Conservation (phyloP, 495 filamentous ascomycete genomes). For the Podospora appendiculata region DNA sequence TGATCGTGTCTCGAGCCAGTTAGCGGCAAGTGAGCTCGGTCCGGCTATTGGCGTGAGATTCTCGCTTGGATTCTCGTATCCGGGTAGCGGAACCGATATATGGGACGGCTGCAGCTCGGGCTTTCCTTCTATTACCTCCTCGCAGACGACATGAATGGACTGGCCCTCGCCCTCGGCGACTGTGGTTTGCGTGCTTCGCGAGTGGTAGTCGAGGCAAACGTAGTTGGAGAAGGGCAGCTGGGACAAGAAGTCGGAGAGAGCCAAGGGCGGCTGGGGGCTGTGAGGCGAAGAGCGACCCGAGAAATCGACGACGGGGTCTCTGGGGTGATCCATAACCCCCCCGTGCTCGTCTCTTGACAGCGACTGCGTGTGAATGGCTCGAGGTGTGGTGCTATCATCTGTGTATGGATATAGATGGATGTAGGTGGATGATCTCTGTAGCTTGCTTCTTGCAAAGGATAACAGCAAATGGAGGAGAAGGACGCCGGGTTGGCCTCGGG, state of each 20-base stretch:
- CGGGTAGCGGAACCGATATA: background rate
- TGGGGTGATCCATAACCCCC: background rate
- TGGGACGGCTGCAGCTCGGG: background rate
- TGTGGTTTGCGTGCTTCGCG: background rate
- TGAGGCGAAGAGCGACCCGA: background rate
- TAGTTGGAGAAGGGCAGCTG: background rate
- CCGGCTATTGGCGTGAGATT: background rate
- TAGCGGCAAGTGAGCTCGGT: background rate
- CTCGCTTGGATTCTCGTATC: background rate
- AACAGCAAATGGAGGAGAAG: too few relatives aligned
- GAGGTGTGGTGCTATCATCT: background rate
- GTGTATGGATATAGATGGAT: too few relatives aligned
- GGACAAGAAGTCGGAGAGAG: constrained; percentile 1
- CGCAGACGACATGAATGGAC: background rate
- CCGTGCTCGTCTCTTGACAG: background rate
- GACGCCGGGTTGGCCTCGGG: too few relatives aligned
- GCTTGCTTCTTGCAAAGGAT: too few relatives aligned
- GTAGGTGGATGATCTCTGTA: too few relatives aligned
- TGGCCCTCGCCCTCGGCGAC: background rate
- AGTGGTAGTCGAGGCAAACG: background rate
- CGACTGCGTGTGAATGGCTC: background rate
- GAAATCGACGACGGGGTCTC: background rate
- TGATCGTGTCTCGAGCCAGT: constrained; percentile 18
- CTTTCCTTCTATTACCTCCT: background rate
- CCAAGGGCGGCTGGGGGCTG: background rate